Evolutionary conservation across 2,329 filamentous ascomycete species (phyloP).

Genomic region (Acarospora socialis): DNA sequence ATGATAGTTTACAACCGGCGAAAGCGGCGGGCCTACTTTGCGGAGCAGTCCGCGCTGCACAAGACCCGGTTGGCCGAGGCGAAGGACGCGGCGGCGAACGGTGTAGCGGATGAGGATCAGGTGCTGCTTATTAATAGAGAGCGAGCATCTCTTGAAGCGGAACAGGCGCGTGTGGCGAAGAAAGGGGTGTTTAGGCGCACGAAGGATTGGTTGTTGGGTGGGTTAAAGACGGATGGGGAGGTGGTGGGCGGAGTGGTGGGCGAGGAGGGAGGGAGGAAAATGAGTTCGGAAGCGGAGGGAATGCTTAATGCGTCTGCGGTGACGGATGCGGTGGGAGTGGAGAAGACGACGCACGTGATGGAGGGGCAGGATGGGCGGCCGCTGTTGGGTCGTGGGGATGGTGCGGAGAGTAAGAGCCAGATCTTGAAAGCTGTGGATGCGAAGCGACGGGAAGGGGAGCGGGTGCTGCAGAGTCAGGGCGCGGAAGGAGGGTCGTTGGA

Average conservation of each 20-base stretch:
- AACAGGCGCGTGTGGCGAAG: constrained; percentile 17
- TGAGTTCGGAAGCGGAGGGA: constrained; percentile 10
- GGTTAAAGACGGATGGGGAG: constrained; percentile 19
- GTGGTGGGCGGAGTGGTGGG: background rate
- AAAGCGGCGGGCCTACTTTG: constrained; percentile 41
- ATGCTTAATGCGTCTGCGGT: too few relatives aligned
- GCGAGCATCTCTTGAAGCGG: constrained; percentile 28
- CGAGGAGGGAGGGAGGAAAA: constrained; percentile 1
- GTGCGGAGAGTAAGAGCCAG: too few relatives aligned
- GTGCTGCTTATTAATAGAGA: constrained; percentile 34
- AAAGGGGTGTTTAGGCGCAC: constrained; percentile 22
- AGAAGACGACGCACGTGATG: constrained; percentile 18
- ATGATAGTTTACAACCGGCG: constrained; percentile 54
- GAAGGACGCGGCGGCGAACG: constrained; percentile 21
- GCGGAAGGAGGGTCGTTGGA: constrained; percentile 33
- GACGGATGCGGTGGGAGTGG: constrained; percentile 16
- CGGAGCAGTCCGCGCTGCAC: constrained; percentile 8
- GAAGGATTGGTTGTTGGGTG: constrained; percentile 19
- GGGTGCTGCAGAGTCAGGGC: too few relatives aligned
- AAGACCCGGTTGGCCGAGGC: constrained; percentile 6
- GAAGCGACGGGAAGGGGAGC: too few relatives aligned
- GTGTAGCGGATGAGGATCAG: constrained; percentile 32
- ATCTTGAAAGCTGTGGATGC: too few relatives aligned
- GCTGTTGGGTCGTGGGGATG: too few relatives aligned
- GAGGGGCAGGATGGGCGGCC: too few relatives aligned